These are phyloP conservation scores for Xenoacremonium recifei DNA, from an alignment of 2,329 filamentous ascomycete species.

Conservation along the genomic window DNA sequence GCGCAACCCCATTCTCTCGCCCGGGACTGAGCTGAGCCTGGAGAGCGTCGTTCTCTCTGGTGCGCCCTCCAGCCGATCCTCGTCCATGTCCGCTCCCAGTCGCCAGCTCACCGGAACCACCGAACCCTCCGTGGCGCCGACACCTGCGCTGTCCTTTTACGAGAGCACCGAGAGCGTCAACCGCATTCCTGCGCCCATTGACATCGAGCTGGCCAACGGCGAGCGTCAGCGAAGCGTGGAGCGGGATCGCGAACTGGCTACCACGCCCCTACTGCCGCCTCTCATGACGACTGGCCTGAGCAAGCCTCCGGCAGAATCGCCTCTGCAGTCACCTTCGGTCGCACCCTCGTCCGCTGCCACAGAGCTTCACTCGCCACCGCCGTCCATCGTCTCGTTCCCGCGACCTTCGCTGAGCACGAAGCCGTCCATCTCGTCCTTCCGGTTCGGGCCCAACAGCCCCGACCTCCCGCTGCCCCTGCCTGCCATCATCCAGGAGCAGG, in stretches of 20 bases:
- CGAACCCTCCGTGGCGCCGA: constrained; percentile 57
- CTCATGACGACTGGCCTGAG: constrained; percentile 62
- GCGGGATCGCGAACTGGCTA: constrained; percentile 62
- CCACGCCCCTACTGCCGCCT: constrained; percentile 83
- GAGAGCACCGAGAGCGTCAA: constrained; percentile 58
- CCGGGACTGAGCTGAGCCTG: constrained; percentile 79
- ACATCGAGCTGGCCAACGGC: constrained; percentile 24
- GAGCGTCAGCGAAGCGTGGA: constrained; percentile 49
- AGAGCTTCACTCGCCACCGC: constrained; percentile 36
- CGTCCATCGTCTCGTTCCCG: constrained; percentile 47
- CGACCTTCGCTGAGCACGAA: constrained; percentile 71
- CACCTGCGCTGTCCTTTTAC: constrained; percentile 62
- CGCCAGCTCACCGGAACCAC: constrained; percentile 45
- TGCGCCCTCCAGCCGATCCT: constrained; percentile 72
- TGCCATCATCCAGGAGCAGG: constrained; percentile 65
- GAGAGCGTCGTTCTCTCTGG: constrained; percentile 69
- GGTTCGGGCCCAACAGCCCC: constrained; percentile 59
- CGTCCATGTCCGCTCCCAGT: constrained; percentile 67
- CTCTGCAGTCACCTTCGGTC: constrained; percentile 81
- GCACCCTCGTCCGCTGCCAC: constrained; percentile 50
- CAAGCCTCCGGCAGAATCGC: constrained; percentile 65
- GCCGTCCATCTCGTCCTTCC: constrained; percentile 75
- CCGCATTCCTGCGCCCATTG: constrained; percentile 41
- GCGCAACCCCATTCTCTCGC: constrained; percentile 48
- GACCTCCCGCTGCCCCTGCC: constrained; percentile 56